Evolutionary conservation across 495 filamentous ascomycete genomes (phyloP).

Genomic region (Penicillium samsonianum): DNA sequence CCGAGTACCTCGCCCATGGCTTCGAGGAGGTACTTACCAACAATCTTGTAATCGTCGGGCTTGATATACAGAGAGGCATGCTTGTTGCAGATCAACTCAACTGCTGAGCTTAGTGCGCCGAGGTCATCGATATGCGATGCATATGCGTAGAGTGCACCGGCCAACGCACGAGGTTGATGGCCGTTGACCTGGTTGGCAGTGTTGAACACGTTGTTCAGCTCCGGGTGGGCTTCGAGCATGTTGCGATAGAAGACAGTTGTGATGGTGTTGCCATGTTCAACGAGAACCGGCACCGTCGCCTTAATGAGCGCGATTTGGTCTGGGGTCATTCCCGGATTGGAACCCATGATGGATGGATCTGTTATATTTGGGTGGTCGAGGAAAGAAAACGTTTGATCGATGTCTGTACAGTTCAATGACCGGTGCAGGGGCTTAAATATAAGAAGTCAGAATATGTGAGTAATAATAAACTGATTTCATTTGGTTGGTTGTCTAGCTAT

Average conservation of each 20-base stretch:
- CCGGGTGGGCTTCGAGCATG: slow-evolving; percentile 61
- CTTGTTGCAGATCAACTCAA: slow-evolving; percentile 76
- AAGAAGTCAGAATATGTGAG: not conserved
- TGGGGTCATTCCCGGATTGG: slow-evolving; percentile 21
- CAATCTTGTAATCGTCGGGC: slow-evolving; percentile 67
- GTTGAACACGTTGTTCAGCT: slow-evolving; percentile 68
- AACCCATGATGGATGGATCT: slow-evolving; percentile 18
- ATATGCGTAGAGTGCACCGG: slow-evolving; percentile 67
- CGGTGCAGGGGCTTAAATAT: not conserved
- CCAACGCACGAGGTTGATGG: slow-evolving; percentile 65
- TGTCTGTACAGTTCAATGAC: not conserved
- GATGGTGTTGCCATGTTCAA: slow-evolving; percentile 65
- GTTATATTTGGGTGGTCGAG: not conserved
- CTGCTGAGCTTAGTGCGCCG: slow-evolving; percentile 55
- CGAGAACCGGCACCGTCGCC: slow-evolving; percentile 54
- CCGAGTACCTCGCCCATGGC: slow-evolving; percentile 69
- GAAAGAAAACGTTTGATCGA: not conserved
- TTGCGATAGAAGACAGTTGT: slow-evolving; percentile 69
- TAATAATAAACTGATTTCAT: not conserved
- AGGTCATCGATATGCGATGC: slow-evolving; percentile 73
- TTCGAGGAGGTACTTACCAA: slow-evolving; percentile 66
- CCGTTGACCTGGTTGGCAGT: slow-evolving; percentile 63
- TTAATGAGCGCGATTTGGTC: slow-evolving; percentile 45
- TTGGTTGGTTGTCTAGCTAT: slow-evolving; percentile 4
- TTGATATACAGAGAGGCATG: slow-evolving; percentile 71